Conservation (phyloP, 441 rosid species). For the Flueggea neowawraea region DNA sequence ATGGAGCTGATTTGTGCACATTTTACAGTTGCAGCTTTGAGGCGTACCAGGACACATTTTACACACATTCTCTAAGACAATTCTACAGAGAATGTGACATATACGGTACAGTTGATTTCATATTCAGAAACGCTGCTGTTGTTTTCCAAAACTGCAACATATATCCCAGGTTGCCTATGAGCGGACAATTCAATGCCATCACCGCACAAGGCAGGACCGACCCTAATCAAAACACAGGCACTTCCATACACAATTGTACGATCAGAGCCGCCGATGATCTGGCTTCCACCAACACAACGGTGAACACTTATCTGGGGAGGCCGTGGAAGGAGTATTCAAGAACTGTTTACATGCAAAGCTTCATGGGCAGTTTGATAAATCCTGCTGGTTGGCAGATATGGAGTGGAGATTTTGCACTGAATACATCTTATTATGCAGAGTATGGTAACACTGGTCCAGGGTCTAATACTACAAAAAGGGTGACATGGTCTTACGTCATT, state of each 20-base stretch:
- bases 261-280: slow-evolving; percentile 47
- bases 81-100: slow-evolving; percentile 60
- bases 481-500: slow-evolving; percentile 56
- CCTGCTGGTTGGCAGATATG: slow-evolving; percentile 54
- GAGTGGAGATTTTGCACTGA: slow-evolving; percentile 46
- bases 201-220: slow-evolving; percentile 78
- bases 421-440: slow-evolving; percentile 53
- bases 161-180: slow-evolving; percentile 48
- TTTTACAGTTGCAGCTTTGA: slow-evolving; percentile 64
- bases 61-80: slow-evolving; percentile 53
- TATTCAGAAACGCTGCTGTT: slow-evolving; percentile 67
- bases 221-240: slow-evolving; percentile 71
- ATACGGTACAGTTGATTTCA: slow-evolving; percentile 63
- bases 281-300: slow-evolving; percentile 28
- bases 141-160: slow-evolving; percentile 58
- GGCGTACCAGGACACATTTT: slow-evolving; percentile 57
- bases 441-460: slow-evolving; percentile 52
- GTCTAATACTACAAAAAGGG: slow-evolving; percentile 38
- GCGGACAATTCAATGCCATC: slow-evolving; percentile 63
- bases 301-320: slow-evolving; percentile 55
- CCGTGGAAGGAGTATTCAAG: slow-evolving; percentile 77
- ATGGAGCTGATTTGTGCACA: slow-evolving; percentile 51
- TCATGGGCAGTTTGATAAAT: slow-evolving; percentile 36
- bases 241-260: slow-evolving; percentile 46
- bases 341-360: slow-evolving; percentile 50